Evolutionary conservation across 2,329 filamentous ascomycete species (phyloP), one percentile per base, ranked within the genome.

Genomic region (Ophiostoma piceae): DNA sequence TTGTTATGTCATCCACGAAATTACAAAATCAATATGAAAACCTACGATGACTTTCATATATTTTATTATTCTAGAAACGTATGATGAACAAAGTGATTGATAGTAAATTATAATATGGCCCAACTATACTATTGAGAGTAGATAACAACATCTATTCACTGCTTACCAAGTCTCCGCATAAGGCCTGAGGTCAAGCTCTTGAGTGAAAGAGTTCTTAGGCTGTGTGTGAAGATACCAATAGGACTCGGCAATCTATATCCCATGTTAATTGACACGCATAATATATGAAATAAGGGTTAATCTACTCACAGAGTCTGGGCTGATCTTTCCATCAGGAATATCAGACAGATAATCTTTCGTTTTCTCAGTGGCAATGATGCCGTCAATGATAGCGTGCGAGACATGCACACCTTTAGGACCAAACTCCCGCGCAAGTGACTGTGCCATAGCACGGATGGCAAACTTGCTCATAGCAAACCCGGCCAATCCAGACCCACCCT

Each of bases 391-490:
- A 26, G 57, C 57, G 22, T 62, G 57, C 4, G 26, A 62, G 26
- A 62, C 26, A 35, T 62, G 57, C 12, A 62, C 57, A 19, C 57
- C 57, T 26, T 62, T 62, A 12, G 57, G 57, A 16, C 57, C 57
- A 16, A 62, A 62, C 7, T 62, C 57, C 5, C 26, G 57, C 14
- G 26, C 57, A 16, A 62, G 57, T 19, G 57, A 62, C 57, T 62
- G 57, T 7, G 57, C 22, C 57, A 62, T 32, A 12, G 57, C 11
- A 26, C 57, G 57, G 57, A 62, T 62, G 32, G n/a, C 57, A 35
- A 62, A 62, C 57, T 62, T 32, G 26, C 22, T 62, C 57, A 62
- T 62, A 16, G 57, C 57, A 16, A 62, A 62, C 26, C 12, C 22
- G 26, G 57, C 57, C 26, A 62, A 9, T 19, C 57, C 22, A 62